Conservation (phyloP, 352 stramenopile species). For the Phytophthora citricola region DNA sequence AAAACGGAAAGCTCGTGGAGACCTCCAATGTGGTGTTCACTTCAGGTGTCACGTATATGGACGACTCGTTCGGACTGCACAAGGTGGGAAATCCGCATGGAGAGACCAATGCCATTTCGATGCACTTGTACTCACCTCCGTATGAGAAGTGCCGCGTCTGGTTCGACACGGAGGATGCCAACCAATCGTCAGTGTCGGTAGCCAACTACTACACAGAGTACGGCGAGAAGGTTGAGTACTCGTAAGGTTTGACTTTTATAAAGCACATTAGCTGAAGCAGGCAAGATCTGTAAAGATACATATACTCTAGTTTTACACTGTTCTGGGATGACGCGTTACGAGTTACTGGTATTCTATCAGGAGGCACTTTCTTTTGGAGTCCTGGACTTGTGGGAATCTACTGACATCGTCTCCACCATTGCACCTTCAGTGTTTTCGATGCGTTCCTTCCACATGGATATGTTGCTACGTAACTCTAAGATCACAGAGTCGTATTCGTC, state of each 20-base stretch:
- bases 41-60: conserved; percentile 88
- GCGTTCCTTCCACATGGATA: conserved; percentile 53
- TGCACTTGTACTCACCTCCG: conserved; percentile 94
- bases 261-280: neutral
- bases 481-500: conserved; percentile 67
- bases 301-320: conserved; percentile 22
- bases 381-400: conserved; percentile 34
- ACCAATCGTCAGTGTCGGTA: conserved; percentile 70
- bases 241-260: conserved; percentile 16
- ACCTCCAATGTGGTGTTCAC: conserved; percentile 67
- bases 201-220: conserved; percentile 89
- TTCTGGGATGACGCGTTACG: neutral
- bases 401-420: conserved; percentile 38
- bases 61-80: conserved; percentile 93
- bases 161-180: conserved; percentile 69
- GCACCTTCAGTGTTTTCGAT: conserved; percentile 40
- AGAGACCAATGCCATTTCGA: conserved; percentile 86
- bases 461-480: conserved; percentile 58
- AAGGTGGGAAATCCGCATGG: conserved; percentile 86
- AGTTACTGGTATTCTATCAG: neutral
- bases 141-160: conserved; percentile 93
- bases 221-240: conserved; percentile 55
- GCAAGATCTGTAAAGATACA: conserved; percentile 18
- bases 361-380: conserved; percentile 7
- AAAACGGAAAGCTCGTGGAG: conserved; percentile 56